Evolutionary conservation across 345 rosid species (phyloP).

Genomic region (Brassica rapa): DNA sequence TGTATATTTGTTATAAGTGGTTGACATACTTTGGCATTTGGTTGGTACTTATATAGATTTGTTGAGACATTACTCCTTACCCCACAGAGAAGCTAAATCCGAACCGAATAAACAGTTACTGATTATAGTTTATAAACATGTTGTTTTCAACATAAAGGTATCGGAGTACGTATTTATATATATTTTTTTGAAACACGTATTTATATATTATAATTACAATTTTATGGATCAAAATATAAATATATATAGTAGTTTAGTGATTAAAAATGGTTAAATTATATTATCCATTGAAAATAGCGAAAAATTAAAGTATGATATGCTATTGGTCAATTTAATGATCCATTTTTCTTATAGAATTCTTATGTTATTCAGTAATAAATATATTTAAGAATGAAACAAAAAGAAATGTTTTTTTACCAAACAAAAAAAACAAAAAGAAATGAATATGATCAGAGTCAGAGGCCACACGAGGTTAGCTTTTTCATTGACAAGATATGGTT

Average conservation of each 20-base stretch:
- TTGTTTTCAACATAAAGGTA: not conserved
- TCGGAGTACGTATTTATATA: not conserved
- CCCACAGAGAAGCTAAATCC: not conserved
- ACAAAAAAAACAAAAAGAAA: too few species aligned
- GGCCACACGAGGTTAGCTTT: slow-evolving; percentile 72
- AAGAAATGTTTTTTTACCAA: too few species aligned
- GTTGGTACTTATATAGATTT: not conserved
- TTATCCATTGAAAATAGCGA: too few species aligned
- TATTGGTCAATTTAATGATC: not conserved
- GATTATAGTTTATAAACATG: not conserved
- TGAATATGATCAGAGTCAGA: too few species aligned
- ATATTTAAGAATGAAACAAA: too few species aligned
- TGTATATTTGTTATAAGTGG: not conserved
- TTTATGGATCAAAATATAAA: too few species aligned
- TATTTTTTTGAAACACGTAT: not conserved
- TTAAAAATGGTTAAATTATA: not conserved
- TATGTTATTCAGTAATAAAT: slow-evolving; percentile 27
- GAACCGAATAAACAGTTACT: not conserved
- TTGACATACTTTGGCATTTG: not conserved
- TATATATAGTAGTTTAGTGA: not conserved
- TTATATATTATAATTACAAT: not conserved
- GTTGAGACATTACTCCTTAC: not conserved
- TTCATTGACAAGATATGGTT: slow-evolving; percentile 72
- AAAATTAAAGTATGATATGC: not conserved
- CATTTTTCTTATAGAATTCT: slow-evolving; percentile 28